These are phyloP conservation scores for Ophiostoma angusticollis DNA, from an alignment of 2,329 filamentous ascomycete genomes.

Conservation along the genomic window DNA sequence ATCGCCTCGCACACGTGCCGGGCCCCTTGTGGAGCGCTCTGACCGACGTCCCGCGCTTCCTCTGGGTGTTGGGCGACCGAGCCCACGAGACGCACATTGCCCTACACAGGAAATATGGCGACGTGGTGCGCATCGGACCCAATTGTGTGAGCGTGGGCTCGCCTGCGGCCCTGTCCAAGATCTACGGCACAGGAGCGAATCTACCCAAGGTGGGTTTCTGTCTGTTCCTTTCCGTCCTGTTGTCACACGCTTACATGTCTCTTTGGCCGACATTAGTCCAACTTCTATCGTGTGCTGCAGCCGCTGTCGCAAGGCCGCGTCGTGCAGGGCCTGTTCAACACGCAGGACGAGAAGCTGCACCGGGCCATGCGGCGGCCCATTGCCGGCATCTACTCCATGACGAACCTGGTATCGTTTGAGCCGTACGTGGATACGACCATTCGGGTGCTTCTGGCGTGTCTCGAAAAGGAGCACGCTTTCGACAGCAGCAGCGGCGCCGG, in stretches of 20 bases:
- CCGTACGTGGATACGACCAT: conserved; percentile 5
- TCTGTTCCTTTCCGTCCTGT: too few relatives aligned
- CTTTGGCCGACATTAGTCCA: too few relatives aligned
- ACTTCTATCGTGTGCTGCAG: conserved; percentile 7
- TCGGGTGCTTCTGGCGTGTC: conserved; percentile 19
- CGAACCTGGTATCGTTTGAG: conserved; percentile 9
- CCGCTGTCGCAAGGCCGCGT: conserved; percentile 5
- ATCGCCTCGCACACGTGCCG: conserved; percentile 5
- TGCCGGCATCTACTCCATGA: conserved; percentile 8
- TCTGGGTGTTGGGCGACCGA: conserved; percentile 3
- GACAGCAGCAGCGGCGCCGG: conserved; percentile 16
- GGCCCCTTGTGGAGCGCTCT: conserved; percentile 1
- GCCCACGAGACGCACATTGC: conserved; percentile 5
- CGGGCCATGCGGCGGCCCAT: conserved; percentile 5
- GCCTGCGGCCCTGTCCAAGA: background rate
- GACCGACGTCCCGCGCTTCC: conserved; percentile 2
- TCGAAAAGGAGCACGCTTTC: conserved; percentile 20
- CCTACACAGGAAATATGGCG: conserved; percentile 4
- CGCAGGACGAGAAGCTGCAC: conserved; percentile 4
- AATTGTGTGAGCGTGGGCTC: conserved; percentile 1
- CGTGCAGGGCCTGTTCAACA: conserved; percentile 8
- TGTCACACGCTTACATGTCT: too few relatives aligned
- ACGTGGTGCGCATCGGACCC: conserved; percentile 4
- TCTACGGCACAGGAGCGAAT: conserved; percentile 6
- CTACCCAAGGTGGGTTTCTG: conserved; percentile 3